phyloP scores from a whole-genome alignment of 208 protist genomes.

The Plasmodiophora brassicae region DNA sequence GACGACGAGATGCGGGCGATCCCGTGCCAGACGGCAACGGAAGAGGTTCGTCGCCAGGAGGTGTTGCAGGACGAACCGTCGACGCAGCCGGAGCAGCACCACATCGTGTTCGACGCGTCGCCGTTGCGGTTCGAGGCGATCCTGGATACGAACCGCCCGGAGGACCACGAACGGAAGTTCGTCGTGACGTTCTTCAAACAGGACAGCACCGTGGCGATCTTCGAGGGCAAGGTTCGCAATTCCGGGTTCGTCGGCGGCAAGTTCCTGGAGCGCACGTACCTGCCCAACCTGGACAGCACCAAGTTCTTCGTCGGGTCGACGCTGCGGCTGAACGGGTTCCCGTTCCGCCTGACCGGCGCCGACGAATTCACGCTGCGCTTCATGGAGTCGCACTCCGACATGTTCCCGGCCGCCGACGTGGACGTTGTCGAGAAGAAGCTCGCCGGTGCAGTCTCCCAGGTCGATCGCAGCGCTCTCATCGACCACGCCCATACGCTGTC shows the following conservation, averaged over 20 bases:
- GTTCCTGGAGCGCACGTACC: constrained; percentile 42
- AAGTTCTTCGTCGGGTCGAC: constrained; percentile 34
- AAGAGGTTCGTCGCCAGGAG: constrained; percentile 38
- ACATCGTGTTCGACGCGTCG: constrained; percentile 29
- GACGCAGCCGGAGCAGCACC: constrained; percentile 34
- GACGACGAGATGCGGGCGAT: constrained; percentile 29
- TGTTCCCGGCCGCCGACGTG: neutral
- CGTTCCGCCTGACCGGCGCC: constrained; percentile 10
- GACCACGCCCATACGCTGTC: neutral
- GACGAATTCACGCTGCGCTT: constrained; percentile 38
- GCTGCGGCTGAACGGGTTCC: constrained; percentile 16
- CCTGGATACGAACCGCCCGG: constrained; percentile 16
- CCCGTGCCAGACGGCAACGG: neutral
- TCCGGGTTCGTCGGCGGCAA: constrained; percentile 49
- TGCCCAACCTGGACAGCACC: constrained; percentile 35
- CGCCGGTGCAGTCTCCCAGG: neutral
- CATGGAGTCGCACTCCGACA: constrained; percentile 34
- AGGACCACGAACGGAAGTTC: constrained; percentile 37
- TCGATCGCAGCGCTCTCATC: neutral
- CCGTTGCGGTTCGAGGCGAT: constrained; percentile 37
- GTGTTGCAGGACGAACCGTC: neutral
- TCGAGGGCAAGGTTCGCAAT: constrained; percentile 40
- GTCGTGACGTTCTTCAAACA: constrained; percentile 47
- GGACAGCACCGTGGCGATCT: constrained; percentile 40
- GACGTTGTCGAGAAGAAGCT: neutral